phyloP scores from a whole-genome alignment of 768 basidiomycete species.

The Coprinopsis cinerea region DNA sequence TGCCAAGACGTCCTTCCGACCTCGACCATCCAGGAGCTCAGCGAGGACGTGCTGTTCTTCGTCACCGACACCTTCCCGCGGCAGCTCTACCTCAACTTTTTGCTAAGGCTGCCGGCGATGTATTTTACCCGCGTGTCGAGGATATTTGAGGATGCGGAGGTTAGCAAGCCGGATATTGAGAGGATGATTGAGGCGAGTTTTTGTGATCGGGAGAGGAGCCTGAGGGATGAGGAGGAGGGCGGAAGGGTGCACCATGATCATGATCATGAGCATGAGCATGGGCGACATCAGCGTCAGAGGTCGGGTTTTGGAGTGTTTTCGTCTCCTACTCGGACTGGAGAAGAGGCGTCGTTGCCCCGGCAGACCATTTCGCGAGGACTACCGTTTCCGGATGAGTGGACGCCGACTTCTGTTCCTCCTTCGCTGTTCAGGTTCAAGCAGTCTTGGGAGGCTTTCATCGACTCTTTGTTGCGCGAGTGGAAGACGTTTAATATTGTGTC shows the following conservation, averaged over 20 bases:
- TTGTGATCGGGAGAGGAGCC: not conserved
- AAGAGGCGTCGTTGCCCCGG: too few species aligned
- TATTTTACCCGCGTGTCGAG: conserved; percentile 76
- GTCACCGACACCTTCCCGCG: conserved; percentile 35
- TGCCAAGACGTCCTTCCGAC: conserved; percentile 26
- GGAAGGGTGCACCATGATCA: not conserved
- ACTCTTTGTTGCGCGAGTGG: conserved; percentile 66
- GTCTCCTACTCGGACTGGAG: too few species aligned
- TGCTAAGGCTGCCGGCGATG: conserved; percentile 69
- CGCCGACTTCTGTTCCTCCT: conserved; percentile 49
- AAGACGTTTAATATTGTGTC: conserved; percentile 73
- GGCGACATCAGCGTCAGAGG: too few species aligned
- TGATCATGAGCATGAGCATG: not conserved
- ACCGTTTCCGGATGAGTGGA: conserved; percentile 52
- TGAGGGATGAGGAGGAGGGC: not conserved
- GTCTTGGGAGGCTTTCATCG: conserved; percentile 69
- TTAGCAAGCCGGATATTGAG: conserved; percentile 67
- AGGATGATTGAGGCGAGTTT: conserved; percentile 36
- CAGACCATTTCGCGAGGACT: too few species aligned
- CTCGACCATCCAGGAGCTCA: conserved; percentile 15
- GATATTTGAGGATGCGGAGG: conserved; percentile 73
- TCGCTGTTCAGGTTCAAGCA: conserved; percentile 58
- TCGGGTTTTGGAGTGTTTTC: too few species aligned
- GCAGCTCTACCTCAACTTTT: conserved; percentile 38
- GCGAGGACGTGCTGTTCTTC: conserved; percentile 21